These are phyloP conservation scores for Globisporangium paroecandrum DNA, from an alignment of 352 stramenopile genomes.

Conservation along the genomic window DNA sequence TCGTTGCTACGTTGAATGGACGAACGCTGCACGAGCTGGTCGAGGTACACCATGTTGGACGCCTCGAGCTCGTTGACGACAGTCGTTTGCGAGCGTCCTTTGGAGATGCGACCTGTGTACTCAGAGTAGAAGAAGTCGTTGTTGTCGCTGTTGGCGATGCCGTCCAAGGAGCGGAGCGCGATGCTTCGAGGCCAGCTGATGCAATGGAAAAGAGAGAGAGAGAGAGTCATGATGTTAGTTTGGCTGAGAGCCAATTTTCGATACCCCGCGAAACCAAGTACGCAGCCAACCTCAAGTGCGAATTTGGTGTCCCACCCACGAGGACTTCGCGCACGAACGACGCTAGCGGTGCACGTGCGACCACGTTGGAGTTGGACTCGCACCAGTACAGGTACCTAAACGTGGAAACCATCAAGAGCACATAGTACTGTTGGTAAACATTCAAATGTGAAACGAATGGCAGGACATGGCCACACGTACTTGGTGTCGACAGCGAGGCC, in stretches of 20 bases:
- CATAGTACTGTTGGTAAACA: neutral
- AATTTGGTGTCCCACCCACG: slow-evolving; percentile 49
- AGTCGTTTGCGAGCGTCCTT: slow-evolving; percentile 19
- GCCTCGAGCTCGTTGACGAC: slow-evolving; percentile 48
- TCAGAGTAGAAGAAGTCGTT: slow-evolving; percentile 55
- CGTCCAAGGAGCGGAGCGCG: slow-evolving; percentile 36
- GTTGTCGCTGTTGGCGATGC: slow-evolving; percentile 26
- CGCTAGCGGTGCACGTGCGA: slow-evolving; percentile 42
- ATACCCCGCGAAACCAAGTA: neutral
- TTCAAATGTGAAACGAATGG: neutral
- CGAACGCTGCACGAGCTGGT: slow-evolving; percentile 42
- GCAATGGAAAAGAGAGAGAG: slow-evolving; percentile 4
- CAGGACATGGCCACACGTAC: slow-evolving; percentile 16
- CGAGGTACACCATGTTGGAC: slow-evolving; percentile 55
- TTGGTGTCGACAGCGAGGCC: slow-evolving; percentile 59
- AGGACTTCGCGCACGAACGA: slow-evolving; percentile 49
- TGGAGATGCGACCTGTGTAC: slow-evolving; percentile 59
- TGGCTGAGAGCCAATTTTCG: too few species aligned
- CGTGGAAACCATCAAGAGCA: slow-evolving; percentile 1
- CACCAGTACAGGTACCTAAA: slow-evolving; percentile 67
- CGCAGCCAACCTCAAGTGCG: slow-evolving; percentile 36
- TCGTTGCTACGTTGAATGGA: slow-evolving; percentile 13
- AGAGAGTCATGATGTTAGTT: too few species aligned
- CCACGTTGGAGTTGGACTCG: slow-evolving; percentile 60
- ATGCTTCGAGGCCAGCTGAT: slow-evolving; percentile 60